Evolutionary conservation across 1,139 yeast genomes (phyloP).

Genomic region (Diutina siamensis): DNA sequence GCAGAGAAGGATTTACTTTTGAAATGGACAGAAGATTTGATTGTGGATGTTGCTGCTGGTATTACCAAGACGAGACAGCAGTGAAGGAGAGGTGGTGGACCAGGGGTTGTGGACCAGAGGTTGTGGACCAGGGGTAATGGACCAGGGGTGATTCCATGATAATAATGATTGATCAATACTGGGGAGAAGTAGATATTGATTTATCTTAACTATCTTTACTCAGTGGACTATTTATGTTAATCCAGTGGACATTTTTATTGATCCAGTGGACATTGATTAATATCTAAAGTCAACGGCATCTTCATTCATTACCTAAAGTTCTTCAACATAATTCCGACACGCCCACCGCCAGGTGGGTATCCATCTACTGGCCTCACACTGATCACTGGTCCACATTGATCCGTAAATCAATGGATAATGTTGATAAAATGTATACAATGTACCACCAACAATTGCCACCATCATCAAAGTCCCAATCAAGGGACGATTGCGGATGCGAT

Average conservation of each 20-base stretch:
- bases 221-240: no score
- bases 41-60: conserved; percentile 31
- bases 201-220: no score
- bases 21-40: conserved; percentile 57
- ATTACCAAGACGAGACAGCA: conserved; percentile 1
- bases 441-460: conserved; percentile 10
- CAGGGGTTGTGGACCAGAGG: no score
- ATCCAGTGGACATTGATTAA: no score
- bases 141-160: no score
- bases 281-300: no score
- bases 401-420: conserved; percentile 28
- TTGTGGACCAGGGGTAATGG: no score
- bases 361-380: conserved; percentile 21
- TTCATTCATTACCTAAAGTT: background rate
- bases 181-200: no score
- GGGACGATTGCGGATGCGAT: conserved; percentile 16
- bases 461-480: conserved; percentile 13
- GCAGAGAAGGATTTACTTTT: conserved; percentile 55
- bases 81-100: no score
- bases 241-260: no score
- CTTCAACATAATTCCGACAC: conserved; percentile 14
- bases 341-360: conserved; percentile 26
- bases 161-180: no score
- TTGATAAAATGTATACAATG: conserved; percentile 13
- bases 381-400: conserved; percentile 18